Evolutionary conservation across 1,139 yeast genomes (phyloP).

Genomic region (Magnusiomyces tetraspermus): DNA sequence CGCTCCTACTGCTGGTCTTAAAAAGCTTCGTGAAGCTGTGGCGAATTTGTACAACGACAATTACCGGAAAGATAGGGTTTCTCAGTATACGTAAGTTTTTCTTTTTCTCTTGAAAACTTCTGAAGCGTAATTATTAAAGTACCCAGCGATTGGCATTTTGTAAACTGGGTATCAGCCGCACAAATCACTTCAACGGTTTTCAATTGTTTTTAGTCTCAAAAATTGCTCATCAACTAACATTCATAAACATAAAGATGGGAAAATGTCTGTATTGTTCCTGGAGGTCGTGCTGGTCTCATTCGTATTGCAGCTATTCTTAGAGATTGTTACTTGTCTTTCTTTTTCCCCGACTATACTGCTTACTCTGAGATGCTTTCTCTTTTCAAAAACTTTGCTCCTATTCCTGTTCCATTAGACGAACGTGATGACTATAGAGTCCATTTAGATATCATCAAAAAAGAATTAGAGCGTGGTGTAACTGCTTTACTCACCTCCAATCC

Average conservation of each 20-base stretch:
- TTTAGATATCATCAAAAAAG: conserved; percentile 46
- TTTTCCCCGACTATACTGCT: conserved; percentile 62
- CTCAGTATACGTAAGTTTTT: conserved; percentile 40
- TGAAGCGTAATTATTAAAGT: no score
- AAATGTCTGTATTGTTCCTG: conserved; percentile 60
- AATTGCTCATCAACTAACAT: not conserved
- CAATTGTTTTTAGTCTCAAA: no score
- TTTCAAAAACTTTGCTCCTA: conserved; percentile 58
- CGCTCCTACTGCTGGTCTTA: conserved; percentile 58
- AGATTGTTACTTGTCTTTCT: conserved; percentile 54
- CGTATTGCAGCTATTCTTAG: conserved; percentile 57
- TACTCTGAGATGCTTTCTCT: conserved; percentile 61
- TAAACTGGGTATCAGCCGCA: no score
- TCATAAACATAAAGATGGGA: conserved; percentile 41
- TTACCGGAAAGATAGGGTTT: conserved; percentile 42
- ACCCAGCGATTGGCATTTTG: no score
- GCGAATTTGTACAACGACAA: conserved; percentile 52
- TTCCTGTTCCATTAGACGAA: conserved; percentile 56
- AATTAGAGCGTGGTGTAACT: conserved; percentile 54
- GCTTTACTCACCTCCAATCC: conserved; percentile 56
- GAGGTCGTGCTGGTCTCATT: conserved; percentile 61
- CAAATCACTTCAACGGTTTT: no score
- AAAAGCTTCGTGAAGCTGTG: conserved; percentile 50
- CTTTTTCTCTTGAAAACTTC: no score
- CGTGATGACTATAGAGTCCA: conserved; percentile 53